Evolutionary conservation across 2,329 filamentous ascomycete species (phyloP), one percentile per base, ranked within the genome.

Genomic region (Gremmenia infestans): DNA sequence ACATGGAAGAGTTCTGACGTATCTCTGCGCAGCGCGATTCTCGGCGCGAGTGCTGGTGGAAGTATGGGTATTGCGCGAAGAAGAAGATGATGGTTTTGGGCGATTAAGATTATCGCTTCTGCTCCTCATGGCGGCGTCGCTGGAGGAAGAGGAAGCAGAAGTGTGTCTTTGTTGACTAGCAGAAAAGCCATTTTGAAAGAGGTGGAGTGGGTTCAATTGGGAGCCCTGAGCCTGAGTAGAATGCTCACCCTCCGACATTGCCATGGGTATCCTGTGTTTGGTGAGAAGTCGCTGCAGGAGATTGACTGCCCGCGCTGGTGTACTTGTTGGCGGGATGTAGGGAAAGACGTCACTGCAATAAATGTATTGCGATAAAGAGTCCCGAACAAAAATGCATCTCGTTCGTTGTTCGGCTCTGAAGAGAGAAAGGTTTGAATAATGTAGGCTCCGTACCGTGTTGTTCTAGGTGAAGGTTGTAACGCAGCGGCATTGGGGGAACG

Each of bases 1-100:
- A 70, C 68, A 58, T 17, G 68, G 68, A 43, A 69, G 60, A 22
- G 65, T 65, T 35, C 68, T 60, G 39, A 66, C 63, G 23, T 58
- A 62, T 58, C 63, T 61, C 48, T 65, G 63, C 5, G 64, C 54
- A 11, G 50, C 39, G 8, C 58, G 57, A 57, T 61, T 66, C 25
- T 62, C 63, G 1, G 56, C 54, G 9, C 54, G 54, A 9, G 65
- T 68, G 49, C 65, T 65, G 4, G 37, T 54, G 5, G 68, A 66
- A 17, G 54, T 59, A 15, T 62, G 58, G 9, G 65, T 66, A 28
- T 63, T 58, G 28, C 60, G 63, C 23, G 67, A 70, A 11, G 64
- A 63, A 15, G 62, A 60, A 2, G 67, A 67, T 23, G 63, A 50
- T 22, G 62, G 55, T 28, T 65, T 60, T 5, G 61, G 60, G 35